Evolutionary conservation across 306 rosid species (phyloP).

Genomic region (Cyamopsis tetragonoloba): DNA sequence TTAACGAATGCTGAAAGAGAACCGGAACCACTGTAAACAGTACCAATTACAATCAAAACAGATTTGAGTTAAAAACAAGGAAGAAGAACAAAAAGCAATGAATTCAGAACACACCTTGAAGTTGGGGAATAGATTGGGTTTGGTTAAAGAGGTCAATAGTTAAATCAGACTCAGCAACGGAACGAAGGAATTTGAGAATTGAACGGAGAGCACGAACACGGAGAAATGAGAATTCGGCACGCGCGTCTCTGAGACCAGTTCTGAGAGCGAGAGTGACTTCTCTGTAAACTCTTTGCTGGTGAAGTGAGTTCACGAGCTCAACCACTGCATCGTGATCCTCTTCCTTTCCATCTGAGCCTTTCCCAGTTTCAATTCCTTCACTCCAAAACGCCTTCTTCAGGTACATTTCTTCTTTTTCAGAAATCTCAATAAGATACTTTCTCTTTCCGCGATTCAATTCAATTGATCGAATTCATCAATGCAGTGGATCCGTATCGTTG

Average conservation of each 20-base stretch:
- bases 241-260: slow-evolving; percentile 69
- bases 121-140: slow-evolving; percentile 66
- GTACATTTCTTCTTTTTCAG: slow-evolving; percentile 39
- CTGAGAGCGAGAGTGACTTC: slow-evolving; percentile 85
- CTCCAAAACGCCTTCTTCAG: slow-evolving; percentile 72
- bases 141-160: slow-evolving; percentile 63
- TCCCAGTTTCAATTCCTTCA: slow-evolving; percentile 40
- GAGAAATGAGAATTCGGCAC: slow-evolving; percentile 86
- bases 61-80: no score
- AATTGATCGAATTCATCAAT: not conserved
- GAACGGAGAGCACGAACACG: slow-evolving; percentile 79
- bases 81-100: not conserved
- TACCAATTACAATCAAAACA: not conserved
- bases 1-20: slow-evolving; percentile 71
- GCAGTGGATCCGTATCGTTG: not conserved
- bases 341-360: slow-evolving; percentile 22
- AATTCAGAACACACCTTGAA: slow-evolving; percentile 52
- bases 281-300: slow-evolving; percentile 60
- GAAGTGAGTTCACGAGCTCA: slow-evolving; percentile 61
- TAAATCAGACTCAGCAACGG: slow-evolving; percentile 63
- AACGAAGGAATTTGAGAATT: slow-evolving; percentile 79
- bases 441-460: not conserved
- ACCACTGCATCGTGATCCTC: slow-evolving; percentile 23
- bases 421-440: not conserved
- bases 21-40: slow-evolving; percentile 71